These are phyloP conservation scores for Schizosaccharomyces octosporus DNA, from an alignment of 805 yeast species.

Conservation along the genomic window DNA sequence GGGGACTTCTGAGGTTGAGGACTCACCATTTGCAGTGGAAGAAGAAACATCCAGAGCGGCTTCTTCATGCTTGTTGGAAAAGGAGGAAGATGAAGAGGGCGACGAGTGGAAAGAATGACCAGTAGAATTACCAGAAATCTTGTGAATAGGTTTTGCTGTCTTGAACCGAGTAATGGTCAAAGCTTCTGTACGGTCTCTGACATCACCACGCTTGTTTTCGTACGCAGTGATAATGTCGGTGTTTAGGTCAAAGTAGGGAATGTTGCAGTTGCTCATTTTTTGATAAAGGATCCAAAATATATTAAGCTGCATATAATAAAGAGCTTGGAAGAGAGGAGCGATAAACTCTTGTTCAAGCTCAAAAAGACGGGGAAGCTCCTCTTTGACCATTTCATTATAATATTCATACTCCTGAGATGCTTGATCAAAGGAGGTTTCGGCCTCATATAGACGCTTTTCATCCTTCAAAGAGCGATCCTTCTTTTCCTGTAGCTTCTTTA, in stretches of 20 bases:
- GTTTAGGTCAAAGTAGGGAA: slow-evolving; percentile 70
- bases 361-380: slow-evolving; percentile 70
- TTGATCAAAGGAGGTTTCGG: slow-evolving; percentile 67
- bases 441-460: slow-evolving; percentile 70
- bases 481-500: slow-evolving; percentile 53
- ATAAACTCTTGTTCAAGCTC: slow-evolving; percentile 76
- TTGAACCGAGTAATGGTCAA: slow-evolving; percentile 22
- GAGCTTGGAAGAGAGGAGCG: slow-evolving; percentile 75
- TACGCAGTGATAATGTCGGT: slow-evolving; percentile 61
- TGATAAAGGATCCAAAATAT: slow-evolving; percentile 79
- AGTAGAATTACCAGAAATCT: not conserved
- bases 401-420: slow-evolving; percentile 92
- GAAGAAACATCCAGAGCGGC: slow-evolving; percentile 8
- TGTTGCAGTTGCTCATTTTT: slow-evolving; percentile 86
- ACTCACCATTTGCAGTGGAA: not conserved
- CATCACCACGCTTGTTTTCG: slow-evolving; percentile 58
- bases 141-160: not conserved
- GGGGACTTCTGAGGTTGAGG: not conserved
- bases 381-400: slow-evolving; percentile 81
- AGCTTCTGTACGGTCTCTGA: slow-evolving; percentile 72
- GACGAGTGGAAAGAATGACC: not conserved
- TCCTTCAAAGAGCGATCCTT: slow-evolving; percentile 68
- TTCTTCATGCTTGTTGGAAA: slow-evolving; percentile 14
- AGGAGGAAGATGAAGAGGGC: slow-evolving; percentile 7
- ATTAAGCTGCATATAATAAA: slow-evolving; percentile 93